Base-by-base conservation (phyloP, 768 basidiomycete species). In the Leucocoprinus leucothites region DNA sequence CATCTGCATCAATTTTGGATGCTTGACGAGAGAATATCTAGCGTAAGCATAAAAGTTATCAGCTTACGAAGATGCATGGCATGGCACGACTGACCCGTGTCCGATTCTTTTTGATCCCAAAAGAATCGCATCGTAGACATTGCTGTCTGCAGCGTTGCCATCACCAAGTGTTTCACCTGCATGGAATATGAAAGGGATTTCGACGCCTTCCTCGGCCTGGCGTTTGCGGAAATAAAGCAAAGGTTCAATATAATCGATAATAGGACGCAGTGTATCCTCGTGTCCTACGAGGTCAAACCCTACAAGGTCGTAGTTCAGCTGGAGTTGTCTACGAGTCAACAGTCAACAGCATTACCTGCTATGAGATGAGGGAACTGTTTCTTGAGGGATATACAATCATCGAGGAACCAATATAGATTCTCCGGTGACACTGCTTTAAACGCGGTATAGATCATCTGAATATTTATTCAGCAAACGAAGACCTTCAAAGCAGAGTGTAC, bases 241-340 rank as follows among this genome's bases (percentile, higher is more conserved):
- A 9, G 79, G 78, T 31, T 81, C 78, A 25, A 83, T 65, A 64
- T 90, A 91, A 62, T 87, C 69, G 22, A 75, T 79, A 36, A 89
- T 73, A 16, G 87, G 86, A 38, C 71, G 75, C 21, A 81, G 61
- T 5, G 68, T 69, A 63, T 90, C 84, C 63, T 91, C 89, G 45
- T 85, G 75, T 3, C 89, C 89, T n/a, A 91, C 89, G 18, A 91
- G 76, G 69, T 91, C 89, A 61, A 91, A 92, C 2, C 87, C 88
- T 87, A 19, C 54, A 2, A 55, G 16, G 44, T 11, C 31, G 11
- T 31, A 5, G 31, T 31, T 31, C 11, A n/a, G n/a, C n/a, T n/a
- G n/a, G n/a, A n/a, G n/a, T n/a, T n/a, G n/a, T n/a, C n/a, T n/a
- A n/a, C n/a, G n/a, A n/a, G n/a, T n/a, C n/a, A n/a, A n/a, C n/a